Percentiles rank a stretch among this genome's conserved stretches.
Evolutionary conservation across 2,329 filamentous ascomycete species (phyloP).

Genomic region (Cladosporium sp.): DNA sequence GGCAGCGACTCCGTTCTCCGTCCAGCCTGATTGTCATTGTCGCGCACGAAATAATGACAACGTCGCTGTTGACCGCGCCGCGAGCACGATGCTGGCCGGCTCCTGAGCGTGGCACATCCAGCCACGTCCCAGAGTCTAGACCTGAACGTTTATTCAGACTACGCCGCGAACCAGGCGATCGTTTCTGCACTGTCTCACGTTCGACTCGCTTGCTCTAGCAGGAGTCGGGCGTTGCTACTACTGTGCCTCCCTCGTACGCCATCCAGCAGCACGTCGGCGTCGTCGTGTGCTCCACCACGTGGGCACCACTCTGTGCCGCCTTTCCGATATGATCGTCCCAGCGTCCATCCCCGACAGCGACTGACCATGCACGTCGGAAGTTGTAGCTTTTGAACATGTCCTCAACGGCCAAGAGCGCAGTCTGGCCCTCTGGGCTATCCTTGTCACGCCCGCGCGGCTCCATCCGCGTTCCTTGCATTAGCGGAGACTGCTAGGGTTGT

Average conservation of each 20-base stretch:
- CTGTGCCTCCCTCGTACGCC: too few species aligned
- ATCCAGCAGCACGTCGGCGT: too few species aligned
- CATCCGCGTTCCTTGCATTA: constrained; percentile 12
- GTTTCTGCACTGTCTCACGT: neutral
- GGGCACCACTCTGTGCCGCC: neutral
- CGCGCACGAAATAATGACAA: neutral
- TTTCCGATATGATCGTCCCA: neutral
- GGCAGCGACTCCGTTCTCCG: neutral
- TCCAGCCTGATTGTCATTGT: neutral
- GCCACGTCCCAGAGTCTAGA: neutral
- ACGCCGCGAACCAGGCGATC: neutral
- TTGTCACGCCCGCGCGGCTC: neutral
- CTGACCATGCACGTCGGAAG: neutral
- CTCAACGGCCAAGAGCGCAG: constrained; percentile 7
- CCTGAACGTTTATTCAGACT: neutral
- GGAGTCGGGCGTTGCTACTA: too few species aligned
- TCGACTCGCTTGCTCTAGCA: neutral
- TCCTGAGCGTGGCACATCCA: neutral
- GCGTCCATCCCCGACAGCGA: neutral
- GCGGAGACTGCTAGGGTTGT: neutral
- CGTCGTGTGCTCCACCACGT: neutral
- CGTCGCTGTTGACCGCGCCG: neutral
- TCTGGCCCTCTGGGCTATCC: neutral
- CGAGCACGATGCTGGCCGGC: too few species aligned
- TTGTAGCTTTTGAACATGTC: neutral